These are phyloP conservation scores for Phytophthora nicotianae DNA, from an alignment of 352 stramenopile species.

Conservation along the genomic window DNA sequence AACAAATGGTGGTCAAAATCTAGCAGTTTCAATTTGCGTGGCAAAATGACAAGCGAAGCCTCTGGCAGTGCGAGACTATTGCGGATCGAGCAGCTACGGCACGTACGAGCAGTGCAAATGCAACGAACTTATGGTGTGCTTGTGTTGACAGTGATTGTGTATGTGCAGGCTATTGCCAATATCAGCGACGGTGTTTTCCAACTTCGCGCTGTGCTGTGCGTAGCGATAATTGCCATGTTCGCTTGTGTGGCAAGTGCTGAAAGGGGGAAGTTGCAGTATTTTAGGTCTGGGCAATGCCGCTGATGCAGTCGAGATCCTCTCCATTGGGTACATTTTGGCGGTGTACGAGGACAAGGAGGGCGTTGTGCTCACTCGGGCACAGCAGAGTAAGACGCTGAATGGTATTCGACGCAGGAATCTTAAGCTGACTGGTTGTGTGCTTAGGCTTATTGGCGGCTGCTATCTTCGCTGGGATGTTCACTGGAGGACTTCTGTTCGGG, in stretches of 20 bases:
- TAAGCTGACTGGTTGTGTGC: not conserved
- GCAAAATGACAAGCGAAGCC: constrained; percentile 12
- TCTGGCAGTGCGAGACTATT: not conserved
- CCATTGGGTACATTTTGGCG: constrained; percentile 91
- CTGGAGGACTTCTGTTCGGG: constrained; percentile 83
- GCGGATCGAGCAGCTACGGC: constrained; percentile 22
- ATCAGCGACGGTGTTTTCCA: constrained; percentile 74
- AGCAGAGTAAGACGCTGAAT: constrained; percentile 50
- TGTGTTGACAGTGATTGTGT: not conserved
- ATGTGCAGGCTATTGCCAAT: constrained; percentile 50
- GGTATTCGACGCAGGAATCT: not conserved
- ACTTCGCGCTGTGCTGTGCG: constrained; percentile 68
- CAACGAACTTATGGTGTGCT: not conserved
- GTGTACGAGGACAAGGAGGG: constrained; percentile 83
- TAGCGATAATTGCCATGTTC: not conserved
- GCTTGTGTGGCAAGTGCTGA: not conserved
- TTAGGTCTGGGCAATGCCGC: constrained; percentile 85
- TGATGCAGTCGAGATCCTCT: constrained; percentile 92
- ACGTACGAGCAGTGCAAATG: constrained; percentile 9
- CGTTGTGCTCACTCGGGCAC: constrained; percentile 42
- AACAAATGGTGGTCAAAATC: not conserved
- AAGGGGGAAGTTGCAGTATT: constrained; percentile 45
- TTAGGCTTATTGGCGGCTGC: constrained; percentile 81
- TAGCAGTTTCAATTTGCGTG: constrained; percentile 8
- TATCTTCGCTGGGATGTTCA: constrained; percentile 91